These are phyloP conservation scores for Amoebophrya sp. DNA, from an alignment of 169 alveolate species.

Conservation along the genomic window DNA sequence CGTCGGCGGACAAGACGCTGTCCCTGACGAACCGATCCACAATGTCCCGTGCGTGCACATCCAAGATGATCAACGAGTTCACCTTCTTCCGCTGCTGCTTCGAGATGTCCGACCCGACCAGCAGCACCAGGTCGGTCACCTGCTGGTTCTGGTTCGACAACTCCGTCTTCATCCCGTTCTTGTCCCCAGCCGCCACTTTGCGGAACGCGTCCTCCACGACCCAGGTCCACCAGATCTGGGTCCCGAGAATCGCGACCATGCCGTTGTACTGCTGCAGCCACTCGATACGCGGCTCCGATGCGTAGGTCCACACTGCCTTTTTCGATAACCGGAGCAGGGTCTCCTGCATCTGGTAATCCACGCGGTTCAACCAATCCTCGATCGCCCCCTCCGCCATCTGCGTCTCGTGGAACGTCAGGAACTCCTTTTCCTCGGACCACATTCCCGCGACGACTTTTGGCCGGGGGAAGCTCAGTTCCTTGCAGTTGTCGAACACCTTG, in stretches of 20 bases:
- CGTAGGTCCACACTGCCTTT: conserved; percentile 38
- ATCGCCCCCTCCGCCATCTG: conserved; percentile 81
- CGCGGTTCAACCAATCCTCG: conserved; percentile 83
- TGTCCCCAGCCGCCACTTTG: conserved; percentile 82
- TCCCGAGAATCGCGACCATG: conserved; percentile 77
- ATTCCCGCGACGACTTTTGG: conserved; percentile 61
- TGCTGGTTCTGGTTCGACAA: conserved; percentile 66
- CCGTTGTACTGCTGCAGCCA: conserved; percentile 77
- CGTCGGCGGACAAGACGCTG: conserved; percentile 64
- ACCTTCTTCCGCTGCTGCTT: conserved; percentile 69
- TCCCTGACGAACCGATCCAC: conserved; percentile 82
- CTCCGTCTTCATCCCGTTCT: conserved; percentile 85
- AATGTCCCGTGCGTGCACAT: conserved; percentile 94
- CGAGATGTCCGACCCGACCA: conserved; percentile 74
- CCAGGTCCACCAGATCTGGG: conserved; percentile 92
- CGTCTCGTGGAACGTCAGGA: conserved; percentile 67
- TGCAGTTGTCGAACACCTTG: conserved; percentile 90
- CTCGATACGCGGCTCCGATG: conserved; percentile 42
- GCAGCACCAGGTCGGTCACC: conserved; percentile 71
- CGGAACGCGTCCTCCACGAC: conserved; percentile 85
- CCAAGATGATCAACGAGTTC: conserved; percentile 88
- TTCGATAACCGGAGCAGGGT: conserved; percentile 69
- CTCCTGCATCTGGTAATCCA: conserved; percentile 81
- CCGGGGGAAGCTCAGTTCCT: conserved; percentile 61
- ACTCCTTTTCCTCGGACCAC: conserved; percentile 85